phyloP scores from a whole-genome alignment of 2,329 filamentous ascomycete genomes.

The Torrubiellomyces zombiae region DNA sequence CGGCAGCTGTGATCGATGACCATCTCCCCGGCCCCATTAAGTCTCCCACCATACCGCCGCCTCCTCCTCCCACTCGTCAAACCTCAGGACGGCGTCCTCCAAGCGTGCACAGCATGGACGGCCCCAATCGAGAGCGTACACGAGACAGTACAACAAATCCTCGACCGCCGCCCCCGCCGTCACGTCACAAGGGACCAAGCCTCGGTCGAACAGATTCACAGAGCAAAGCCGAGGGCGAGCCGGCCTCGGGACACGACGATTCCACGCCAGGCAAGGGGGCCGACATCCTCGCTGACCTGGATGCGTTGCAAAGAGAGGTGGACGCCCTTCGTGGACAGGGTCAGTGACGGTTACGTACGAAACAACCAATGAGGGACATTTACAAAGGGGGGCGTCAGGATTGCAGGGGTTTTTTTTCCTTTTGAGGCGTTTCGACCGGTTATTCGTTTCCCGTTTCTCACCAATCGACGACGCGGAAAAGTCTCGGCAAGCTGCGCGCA shows the following conservation, averaged over 20 bases:
- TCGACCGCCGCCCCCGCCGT: slow-evolving; percentile 25
- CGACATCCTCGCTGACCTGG: slow-evolving; percentile 57
- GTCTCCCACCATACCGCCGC: slow-evolving; percentile 20
- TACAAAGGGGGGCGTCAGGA: no score
- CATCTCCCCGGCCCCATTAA: slow-evolving; percentile 6
- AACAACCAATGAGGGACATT: no score
- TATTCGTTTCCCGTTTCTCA: no score
- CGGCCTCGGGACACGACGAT: slow-evolving; percentile 7
- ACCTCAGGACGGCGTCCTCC: slow-evolving; percentile 25
- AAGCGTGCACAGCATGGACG: slow-evolving; percentile 25
- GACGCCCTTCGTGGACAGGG: slow-evolving; percentile 38
- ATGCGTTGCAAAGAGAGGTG: slow-evolving; percentile 57
- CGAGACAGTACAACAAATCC: no score
- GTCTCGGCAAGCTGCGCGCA: no score
- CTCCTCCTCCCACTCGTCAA: slow-evolving; percentile 28
- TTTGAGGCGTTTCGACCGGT: no score
- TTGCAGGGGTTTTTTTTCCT: no score
- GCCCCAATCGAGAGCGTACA: slow-evolving; percentile 11
- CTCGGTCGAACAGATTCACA: slow-evolving; percentile 17
- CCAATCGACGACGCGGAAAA: no score
- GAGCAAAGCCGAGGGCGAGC: slow-evolving; percentile 6
- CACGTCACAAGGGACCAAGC: no score
- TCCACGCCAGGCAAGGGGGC: slow-evolving; percentile 17
- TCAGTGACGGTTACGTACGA: slow-evolving; percentile 9
- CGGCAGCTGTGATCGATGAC: slow-evolving; percentile 4